phyloP scores from a whole-genome alignment of 2,329 filamentous ascomycete genomes.

The Claviceps paspali region DNA sequence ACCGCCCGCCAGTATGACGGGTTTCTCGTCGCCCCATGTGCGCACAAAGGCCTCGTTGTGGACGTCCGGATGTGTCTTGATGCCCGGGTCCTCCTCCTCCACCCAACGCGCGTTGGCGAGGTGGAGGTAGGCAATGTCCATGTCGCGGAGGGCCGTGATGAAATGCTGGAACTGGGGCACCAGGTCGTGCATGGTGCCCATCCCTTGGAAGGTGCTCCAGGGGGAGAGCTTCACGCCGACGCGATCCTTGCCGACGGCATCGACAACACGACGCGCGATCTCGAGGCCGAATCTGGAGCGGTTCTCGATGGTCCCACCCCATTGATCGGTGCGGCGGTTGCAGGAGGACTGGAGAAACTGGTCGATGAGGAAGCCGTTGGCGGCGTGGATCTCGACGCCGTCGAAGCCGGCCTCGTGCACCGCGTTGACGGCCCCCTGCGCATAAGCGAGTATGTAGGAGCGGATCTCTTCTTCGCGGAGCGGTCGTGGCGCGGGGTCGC shows the following conservation, averaged over 20 bases:
- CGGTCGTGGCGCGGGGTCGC: conserved; percentile 14
- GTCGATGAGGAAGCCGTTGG: conserved; percentile 46
- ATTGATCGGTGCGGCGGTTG: conserved; percentile 35
- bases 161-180: conserved; percentile 48
- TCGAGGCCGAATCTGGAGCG: conserved; percentile 37
- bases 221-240: conserved; percentile 44
- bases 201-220: conserved; percentile 44
- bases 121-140: conserved; percentile 46
- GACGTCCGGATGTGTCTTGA: background rate
- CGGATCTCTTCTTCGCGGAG: conserved; percentile 53
- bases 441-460: conserved; percentile 41
- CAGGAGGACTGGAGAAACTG: conserved; percentile 40
- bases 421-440: conserved; percentile 35
- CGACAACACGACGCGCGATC: conserved; percentile 24
- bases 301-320: conserved; percentile 37
- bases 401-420: conserved; percentile 50
- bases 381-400: conserved; percentile 46
- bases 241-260: conserved; percentile 32
- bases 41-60: background rate
- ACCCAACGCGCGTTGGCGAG: conserved; percentile 39
- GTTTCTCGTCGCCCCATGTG: background rate
- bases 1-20: conserved; percentile 1
- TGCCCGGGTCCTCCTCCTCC: background rate
- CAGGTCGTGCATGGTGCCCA: conserved; percentile 45
- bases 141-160: conserved; percentile 30